A percentile compares a stretch with the other conserved stretches of the same genome.
Evolutionary conservation across 2,329 filamentous ascomycete genomes (phyloP).

Genomic region (Nannizziopsis arthrosporioides): DNA sequence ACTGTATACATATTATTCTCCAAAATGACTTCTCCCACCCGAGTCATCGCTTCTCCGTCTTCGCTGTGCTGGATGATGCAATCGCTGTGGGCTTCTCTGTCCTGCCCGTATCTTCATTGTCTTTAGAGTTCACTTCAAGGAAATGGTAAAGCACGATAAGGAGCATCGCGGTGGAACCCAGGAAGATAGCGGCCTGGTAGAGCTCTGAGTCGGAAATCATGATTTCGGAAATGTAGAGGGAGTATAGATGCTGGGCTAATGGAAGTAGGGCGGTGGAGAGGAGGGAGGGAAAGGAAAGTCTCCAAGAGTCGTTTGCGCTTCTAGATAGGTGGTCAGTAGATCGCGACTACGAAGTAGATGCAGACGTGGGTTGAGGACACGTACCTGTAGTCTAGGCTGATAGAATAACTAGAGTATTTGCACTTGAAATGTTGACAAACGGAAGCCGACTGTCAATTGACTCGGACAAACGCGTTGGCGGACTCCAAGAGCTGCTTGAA

Average conservation of each 20-base stretch:
- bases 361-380: no score
- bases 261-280: neutral
- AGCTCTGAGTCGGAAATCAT: slow-evolving; percentile 95
- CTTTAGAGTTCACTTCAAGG: slow-evolving; percentile 79
- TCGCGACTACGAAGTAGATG: no score
- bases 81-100: neutral
- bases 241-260: neutral
- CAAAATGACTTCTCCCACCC: neutral
- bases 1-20: neutral
- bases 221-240: slow-evolving; percentile 26
- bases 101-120: slow-evolving; percentile 26
- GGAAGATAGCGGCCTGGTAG: slow-evolving; percentile 83
- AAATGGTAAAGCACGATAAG: slow-evolving; percentile 94
- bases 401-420: no score
- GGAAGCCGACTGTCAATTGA: no score
- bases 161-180: slow-evolving; percentile 79
- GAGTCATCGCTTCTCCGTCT: slow-evolving; percentile 3
- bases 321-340: no score
- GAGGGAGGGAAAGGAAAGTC: neutral
- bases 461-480: neutral
- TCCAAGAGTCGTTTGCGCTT: neutral
- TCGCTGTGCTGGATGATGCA: slow-evolving; percentile 1
- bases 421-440: neutral
- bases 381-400: no score
- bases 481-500: neutral